Conservation (phyloP, 495 filamentous ascomycete genomes). For the Aspergillus avenaceus region DNA sequence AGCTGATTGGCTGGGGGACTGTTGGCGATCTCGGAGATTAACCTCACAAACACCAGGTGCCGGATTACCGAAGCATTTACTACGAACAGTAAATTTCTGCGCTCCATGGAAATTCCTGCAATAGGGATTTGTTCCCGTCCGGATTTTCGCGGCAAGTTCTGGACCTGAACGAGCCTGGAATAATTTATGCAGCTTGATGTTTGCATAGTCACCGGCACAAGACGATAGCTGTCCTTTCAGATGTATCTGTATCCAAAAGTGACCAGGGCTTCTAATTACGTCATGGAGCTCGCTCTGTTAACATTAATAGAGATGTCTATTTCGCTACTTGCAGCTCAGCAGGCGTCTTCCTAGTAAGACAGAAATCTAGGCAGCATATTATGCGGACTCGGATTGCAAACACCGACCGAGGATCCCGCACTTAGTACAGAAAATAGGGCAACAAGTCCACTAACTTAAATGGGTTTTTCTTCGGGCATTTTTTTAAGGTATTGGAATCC, state of each 20-base stretch:
- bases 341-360: too few relatives aligned
- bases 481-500: too few relatives aligned
- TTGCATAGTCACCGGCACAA: too few relatives aligned
- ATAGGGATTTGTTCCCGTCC: background rate
- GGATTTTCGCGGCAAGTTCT: background rate
- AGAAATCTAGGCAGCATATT: background rate
- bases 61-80: conserved; percentile 4
- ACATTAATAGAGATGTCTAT: background rate
- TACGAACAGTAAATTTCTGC: background rate
- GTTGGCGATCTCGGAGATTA: background rate
- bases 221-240: too few relatives aligned
- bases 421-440: background rate
- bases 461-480: background rate
- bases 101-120: background rate
- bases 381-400: background rate
- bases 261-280: too few relatives aligned
- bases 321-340: too few relatives aligned
- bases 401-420: too few relatives aligned
- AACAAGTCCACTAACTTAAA: background rate
- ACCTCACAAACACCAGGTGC: background rate
- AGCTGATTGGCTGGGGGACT: background rate
- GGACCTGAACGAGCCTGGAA: too few relatives aligned
- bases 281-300: background rate
- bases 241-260: background rate
- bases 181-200: too few relatives aligned